Base-by-base conservation (phyloP, 1,284 basidiomycete species). In the Rhodotorula sp. region DNA sequence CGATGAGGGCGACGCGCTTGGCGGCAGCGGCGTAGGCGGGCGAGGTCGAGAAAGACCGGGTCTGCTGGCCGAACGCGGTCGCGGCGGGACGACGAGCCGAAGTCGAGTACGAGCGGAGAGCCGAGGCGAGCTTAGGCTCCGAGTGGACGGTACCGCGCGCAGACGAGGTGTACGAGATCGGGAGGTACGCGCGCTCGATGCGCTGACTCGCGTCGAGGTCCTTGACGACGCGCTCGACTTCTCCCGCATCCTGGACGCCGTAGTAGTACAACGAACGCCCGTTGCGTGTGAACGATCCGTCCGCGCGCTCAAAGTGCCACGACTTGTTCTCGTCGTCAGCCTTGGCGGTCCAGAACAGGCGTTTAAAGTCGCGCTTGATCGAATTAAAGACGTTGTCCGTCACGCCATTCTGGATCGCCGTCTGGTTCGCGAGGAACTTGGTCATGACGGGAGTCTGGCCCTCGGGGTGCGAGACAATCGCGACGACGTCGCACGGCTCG, bases 221-320 rank as follows among this genome's bases (percentile, higher is more conserved):
- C 79, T 87, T 87, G 73, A 96, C 88, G 70, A 88, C 86, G 76
- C 83, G 86, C 84, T 99, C 94, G 50, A 99, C 92, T 81, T 98
- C 94, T 69, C 86, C 86, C 48, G 97, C 88, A 77, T 96, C 92
- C 76, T 90, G 88, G 53, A 98, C 86, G 64, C 95, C 95, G 80
- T 96, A 98, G 93, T 95, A 99, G 86, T 97, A 99, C 78, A 99
- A 83, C 78, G 88, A 93, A 80, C 83, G 80, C 56, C 95, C 94
- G 46, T 92, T 92, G 64, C 96, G 86, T 18, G 94, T 96, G 84
- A 99, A 99, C 81, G 90, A 92, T 13, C 95, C 95, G 76, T 99
- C 95, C 1, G 95, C 93, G 65, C 93, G 88, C 84, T 99, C 96
- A 79, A 97, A 99, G 83, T 99, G 95, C 95, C 95, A 99, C 3